A percentile compares a stretch with the other conserved stretches of the same genome.
phyloP scores from a whole-genome alignment of 2,329 filamentous ascomycete genomes.

The Endocalyx cinctus region DNA sequence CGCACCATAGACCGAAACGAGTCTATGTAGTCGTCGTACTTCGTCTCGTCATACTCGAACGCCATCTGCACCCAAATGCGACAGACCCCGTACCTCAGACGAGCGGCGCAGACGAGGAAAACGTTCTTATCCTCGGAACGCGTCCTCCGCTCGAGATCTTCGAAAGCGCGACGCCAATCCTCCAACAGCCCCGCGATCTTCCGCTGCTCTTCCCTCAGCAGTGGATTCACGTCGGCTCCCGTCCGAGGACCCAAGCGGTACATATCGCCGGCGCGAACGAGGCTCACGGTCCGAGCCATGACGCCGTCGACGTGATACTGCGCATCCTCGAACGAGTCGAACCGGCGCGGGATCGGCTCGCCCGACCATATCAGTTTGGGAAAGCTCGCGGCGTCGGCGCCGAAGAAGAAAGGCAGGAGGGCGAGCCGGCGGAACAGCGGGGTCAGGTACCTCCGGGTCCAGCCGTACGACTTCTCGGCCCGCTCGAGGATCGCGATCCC shows the following conservation, averaged over 20 bases:
- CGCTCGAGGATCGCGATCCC: slow-evolving; percentile 32
- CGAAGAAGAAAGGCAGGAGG: slow-evolving; percentile 36
- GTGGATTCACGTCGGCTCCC: slow-evolving; percentile 8
- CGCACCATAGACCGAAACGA: slow-evolving; percentile 28
- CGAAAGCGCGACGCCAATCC: slow-evolving; percentile 26
- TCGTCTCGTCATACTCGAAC: slow-evolving; percentile 26
- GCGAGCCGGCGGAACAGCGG: slow-evolving; percentile 34
- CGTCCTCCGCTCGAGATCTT: slow-evolving; percentile 6
- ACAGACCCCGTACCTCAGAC: slow-evolving; percentile 26
- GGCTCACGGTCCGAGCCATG: slow-evolving; percentile 21
- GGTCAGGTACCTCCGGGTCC: slow-evolving; percentile 27
- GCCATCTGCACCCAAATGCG: slow-evolving; percentile 30
- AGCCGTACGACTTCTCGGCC: slow-evolving; percentile 19
- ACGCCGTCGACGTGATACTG: slow-evolving; percentile 27
- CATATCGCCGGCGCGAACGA: slow-evolving; percentile 24
- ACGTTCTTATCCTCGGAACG: not conserved
- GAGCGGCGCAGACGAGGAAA: slow-evolving; percentile 16
- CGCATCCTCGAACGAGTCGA: slow-evolving; percentile 20
- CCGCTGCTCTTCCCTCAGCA: slow-evolving; percentile 18
- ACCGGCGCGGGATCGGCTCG: slow-evolving; percentile 14
- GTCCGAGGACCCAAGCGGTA: slow-evolving; percentile 19
- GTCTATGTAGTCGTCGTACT: slow-evolving; percentile 27
- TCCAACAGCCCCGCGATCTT: slow-evolving; percentile 18
- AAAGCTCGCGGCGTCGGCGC: slow-evolving; percentile 15
- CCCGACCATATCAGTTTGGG: slow-evolving; percentile 20